A percentile compares a stretch with the other conserved stretches of the same genome.
phyloP scores from a whole-genome alignment of 1,284 basidiomycete species.

The Apiotrichum domesticum region DNA sequence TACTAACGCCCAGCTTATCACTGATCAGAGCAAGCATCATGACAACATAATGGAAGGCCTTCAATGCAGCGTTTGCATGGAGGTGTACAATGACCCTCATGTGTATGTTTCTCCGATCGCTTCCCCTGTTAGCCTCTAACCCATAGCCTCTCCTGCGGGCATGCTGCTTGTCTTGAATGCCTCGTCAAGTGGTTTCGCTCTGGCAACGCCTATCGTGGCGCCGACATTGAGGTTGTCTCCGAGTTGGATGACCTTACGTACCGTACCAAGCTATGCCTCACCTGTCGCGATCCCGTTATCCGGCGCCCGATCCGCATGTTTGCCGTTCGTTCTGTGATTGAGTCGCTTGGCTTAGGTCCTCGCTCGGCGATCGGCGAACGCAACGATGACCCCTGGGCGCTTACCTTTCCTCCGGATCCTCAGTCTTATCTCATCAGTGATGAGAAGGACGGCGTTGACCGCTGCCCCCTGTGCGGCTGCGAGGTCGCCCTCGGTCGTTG shows the following conservation, averaged over 20 bases:
- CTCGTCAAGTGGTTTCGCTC: conserved; percentile 41
- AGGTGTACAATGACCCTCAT: conserved; percentile 39
- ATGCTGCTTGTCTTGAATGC: conserved; percentile 40
- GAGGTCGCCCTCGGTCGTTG: conserved; percentile 36
- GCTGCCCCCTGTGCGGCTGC: conserved; percentile 34
- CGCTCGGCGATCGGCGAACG: not conserved
- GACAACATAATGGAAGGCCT: conserved; percentile 33
- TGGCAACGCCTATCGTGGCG: conserved; percentile 29
- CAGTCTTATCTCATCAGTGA: conserved; percentile 28
- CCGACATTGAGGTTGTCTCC: conserved; percentile 16
- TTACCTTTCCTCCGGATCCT: conserved; percentile 27
- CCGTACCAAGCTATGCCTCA: conserved; percentile 40
- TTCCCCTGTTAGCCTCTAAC: not conserved
- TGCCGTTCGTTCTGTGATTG: conserved; percentile 31
- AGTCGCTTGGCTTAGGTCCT: conserved; percentile 23
- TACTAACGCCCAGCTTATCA: conserved; percentile 10
- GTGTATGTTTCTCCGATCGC: conserved; percentile 26
- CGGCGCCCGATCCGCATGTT: conserved; percentile 38
- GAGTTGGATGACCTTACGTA: conserved; percentile 26
- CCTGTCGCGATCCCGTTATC: conserved; percentile 37
- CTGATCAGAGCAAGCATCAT: conserved; percentile 21
- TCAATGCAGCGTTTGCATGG: conserved; percentile 40
- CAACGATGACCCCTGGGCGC: conserved; percentile 28
- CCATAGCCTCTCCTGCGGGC: conserved; percentile 40
- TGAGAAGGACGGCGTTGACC: conserved; percentile 21